Conservation (phyloP, 352 stramenopile species). For the Phytophthora palmivora region DNA sequence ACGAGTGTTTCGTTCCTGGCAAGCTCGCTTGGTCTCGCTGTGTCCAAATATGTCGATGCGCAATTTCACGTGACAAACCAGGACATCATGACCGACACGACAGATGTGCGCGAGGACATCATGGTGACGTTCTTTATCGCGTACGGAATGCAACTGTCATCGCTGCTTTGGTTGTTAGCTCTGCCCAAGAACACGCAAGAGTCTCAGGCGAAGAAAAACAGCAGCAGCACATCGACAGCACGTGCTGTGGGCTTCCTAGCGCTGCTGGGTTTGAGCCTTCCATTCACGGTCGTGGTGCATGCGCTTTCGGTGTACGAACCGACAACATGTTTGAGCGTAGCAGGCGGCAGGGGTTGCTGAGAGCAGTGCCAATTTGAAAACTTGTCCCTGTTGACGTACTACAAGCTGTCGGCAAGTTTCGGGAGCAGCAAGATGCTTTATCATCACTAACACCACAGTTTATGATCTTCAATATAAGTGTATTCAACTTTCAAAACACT, state of each 20-base stretch:
- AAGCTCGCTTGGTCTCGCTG: constrained; percentile 44
- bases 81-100: constrained; percentile 51
- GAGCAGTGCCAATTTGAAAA: too few relatives aligned
- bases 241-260: constrained; percentile 9
- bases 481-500: constrained; percentile 40
- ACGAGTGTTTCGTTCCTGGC: constrained; percentile 59
- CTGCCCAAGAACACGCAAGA: constrained; percentile 54
- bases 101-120: constrained; percentile 46
- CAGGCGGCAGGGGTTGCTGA: constrained; percentile 56
- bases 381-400: too few relatives aligned
- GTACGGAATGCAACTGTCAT: constrained; percentile 57
- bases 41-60: constrained; percentile 72
- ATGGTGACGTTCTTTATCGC: constrained; percentile 61
- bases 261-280: constrained; percentile 29
- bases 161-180: constrained; percentile 52
- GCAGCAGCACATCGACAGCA: constrained; percentile 34
- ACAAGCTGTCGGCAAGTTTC: constrained; percentile 3
- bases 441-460: constrained; percentile 1
- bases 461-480: constrained; percentile 36
- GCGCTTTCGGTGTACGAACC: constrained; percentile 57
- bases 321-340: constrained; percentile 55
- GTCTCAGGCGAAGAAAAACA: constrained; percentile 33
- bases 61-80: constrained; percentile 55
- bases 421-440: too few relatives aligned
- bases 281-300: constrained; percentile 48